Percentiles rank a stretch among this genome's conserved stretches.
Evolutionary conservation across 495 filamentous ascomycete genomes (phyloP).

Genomic region (Venustampulla echinocandica): DNA sequence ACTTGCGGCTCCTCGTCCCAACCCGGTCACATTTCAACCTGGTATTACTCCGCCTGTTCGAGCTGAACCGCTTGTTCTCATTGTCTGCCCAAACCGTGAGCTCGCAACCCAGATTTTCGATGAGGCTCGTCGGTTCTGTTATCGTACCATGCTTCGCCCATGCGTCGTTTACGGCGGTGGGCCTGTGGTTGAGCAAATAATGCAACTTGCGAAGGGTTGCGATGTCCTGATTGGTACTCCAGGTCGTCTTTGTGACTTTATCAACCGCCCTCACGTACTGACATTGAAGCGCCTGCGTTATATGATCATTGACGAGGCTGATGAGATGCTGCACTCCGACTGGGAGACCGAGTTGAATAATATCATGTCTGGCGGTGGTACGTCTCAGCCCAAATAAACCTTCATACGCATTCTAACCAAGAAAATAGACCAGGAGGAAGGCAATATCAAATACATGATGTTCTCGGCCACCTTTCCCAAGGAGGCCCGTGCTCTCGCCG

Average conservation of each 20-base stretch:
- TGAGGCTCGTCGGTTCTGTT: constrained; percentile 82
- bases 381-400: constrained; percentile 28
- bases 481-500: constrained; percentile 63
- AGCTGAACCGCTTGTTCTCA: constrained; percentile 70
- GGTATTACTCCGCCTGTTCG: constrained; percentile 39
- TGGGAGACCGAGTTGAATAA: constrained; percentile 63
- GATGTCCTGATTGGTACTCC: constrained; percentile 85
- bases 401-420: constrained; percentile 1
- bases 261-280: constrained; percentile 56
- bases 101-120: constrained; percentile 90
- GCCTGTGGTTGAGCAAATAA: constrained; percentile 52
- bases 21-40: constrained; percentile 30
- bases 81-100: constrained; percentile 84
- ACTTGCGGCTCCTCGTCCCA: constrained; percentile 66
- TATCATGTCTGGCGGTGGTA: constrained; percentile 73
- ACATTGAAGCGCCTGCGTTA: constrained; percentile 70
- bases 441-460: constrained; percentile 75
- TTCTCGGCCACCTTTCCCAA: constrained; percentile 92
- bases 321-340: constrained; percentile 73
- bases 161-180: constrained; percentile 86
- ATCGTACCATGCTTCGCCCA: constrained; percentile 88
- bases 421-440: constrained; percentile 63
- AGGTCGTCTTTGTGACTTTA: constrained; percentile 77
- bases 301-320: constrained; percentile 88
- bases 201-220: constrained; percentile 72